A percentile compares a stretch with the other conserved stretches of the same genome.
Conservation (phyloP, 768 basidiomycete genomes). For the Trametes gibbosa region DNA sequence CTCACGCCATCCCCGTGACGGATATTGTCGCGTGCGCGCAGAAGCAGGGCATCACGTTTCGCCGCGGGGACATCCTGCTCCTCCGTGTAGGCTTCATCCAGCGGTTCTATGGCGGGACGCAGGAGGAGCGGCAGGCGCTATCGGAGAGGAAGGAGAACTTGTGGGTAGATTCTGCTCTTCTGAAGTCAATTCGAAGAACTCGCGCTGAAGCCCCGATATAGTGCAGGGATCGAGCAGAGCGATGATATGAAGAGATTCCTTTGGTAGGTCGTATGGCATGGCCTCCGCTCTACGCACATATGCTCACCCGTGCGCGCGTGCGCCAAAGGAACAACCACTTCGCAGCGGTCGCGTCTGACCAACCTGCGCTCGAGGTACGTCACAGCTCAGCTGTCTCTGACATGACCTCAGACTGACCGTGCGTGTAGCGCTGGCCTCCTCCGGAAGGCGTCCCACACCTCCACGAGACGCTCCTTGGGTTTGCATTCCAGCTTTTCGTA, state of each 20-base stretch:
- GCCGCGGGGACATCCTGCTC: slow-evolving; percentile 58
- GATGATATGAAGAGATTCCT: slow-evolving; percentile 71
- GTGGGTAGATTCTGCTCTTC: slow-evolving; percentile 37
- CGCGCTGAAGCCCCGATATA: slow-evolving; percentile 23
- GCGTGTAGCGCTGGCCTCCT: slow-evolving; percentile 55
- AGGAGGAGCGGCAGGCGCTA: slow-evolving; percentile 45
- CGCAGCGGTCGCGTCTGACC: slow-evolving; percentile 65
- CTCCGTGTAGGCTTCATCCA: slow-evolving; percentile 62
- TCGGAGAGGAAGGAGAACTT: slow-evolving; percentile 46
- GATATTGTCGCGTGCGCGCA: slow-evolving; percentile 60
- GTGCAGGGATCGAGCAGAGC: slow-evolving; percentile 66
- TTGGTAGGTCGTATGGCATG: slow-evolving; percentile 50
- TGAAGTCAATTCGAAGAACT: neutral
- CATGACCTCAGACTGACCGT: too few relatives aligned
- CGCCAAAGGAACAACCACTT: slow-evolving; percentile 66
- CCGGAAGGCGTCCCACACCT: slow-evolving; percentile 36
- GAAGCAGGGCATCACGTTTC: slow-evolving; percentile 55
- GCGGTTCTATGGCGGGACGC: slow-evolving; percentile 45
- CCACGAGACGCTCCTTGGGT: slow-evolving; percentile 15
- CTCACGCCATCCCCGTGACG: slow-evolving; percentile 48
- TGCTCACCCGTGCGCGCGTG: neutral
- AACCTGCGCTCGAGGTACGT: slow-evolving; percentile 59
- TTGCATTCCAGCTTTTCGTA: neutral
- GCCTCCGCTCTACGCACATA: too few relatives aligned
- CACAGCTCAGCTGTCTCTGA: neutral